Conservation (phyloP, 208 protist species). For the Endotrypanum monterogeii region DNA sequence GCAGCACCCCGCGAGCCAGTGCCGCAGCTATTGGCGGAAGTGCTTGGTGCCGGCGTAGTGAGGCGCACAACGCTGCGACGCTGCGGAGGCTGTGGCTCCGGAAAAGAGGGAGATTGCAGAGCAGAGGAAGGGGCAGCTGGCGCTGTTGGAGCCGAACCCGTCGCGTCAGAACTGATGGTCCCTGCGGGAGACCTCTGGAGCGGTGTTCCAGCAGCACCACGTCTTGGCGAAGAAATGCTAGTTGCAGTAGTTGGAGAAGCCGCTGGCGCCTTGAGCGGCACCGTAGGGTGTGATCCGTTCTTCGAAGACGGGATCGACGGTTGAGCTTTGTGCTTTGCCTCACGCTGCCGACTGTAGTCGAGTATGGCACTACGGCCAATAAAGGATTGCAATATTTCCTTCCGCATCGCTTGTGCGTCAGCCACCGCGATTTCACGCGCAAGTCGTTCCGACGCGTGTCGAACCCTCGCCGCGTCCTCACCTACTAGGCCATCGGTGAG, state of each 20-base stretch:
- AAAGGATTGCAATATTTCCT: slow-evolving; percentile 46
- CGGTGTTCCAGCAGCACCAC: background rate
- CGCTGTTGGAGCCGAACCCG: background rate
- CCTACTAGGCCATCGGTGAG: background rate
- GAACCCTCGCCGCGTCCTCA: slow-evolving; percentile 5
- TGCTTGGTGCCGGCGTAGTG: slow-evolving; percentile 15
- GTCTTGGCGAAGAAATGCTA: background rate
- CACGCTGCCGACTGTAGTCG: slow-evolving; percentile 43
- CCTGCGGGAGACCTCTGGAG: background rate
- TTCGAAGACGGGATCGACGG: slow-evolving; percentile 9
- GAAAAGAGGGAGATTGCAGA: background rate
- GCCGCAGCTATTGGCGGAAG: background rate
- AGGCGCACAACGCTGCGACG: slow-evolving; percentile 25
- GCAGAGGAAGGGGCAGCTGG: background rate
- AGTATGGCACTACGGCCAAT: slow-evolving; percentile 64
- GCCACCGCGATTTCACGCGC: slow-evolving; percentile 18
- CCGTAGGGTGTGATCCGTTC: slow-evolving; percentile 2
- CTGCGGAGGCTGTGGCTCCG: slow-evolving; percentile 6
- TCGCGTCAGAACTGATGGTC: background rate
- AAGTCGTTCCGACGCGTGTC: slow-evolving; percentile 15
- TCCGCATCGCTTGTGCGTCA: background rate
- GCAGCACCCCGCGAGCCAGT: background rate
- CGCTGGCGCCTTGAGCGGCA: background rate
- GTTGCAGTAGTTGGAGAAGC: background rate
- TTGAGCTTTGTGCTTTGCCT: slow-evolving; percentile 20